Conservation (phyloP, 1,284 basidiomycete genomes). For the Clitocybe nebularis region DNA sequence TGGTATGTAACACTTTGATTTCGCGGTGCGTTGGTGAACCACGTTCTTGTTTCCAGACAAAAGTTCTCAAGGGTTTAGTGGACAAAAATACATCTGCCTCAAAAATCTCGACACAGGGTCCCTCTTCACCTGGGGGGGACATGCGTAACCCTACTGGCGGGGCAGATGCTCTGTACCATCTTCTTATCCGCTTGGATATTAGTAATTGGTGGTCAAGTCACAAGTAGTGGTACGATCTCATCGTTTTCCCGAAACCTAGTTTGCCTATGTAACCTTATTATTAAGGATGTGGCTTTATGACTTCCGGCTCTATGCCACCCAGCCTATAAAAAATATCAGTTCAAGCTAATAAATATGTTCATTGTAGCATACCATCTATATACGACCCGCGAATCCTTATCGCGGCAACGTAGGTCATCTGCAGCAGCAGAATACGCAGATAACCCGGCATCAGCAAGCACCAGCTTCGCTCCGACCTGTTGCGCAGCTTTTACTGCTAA, state of each 20-base stretch:
- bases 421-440: conserved; percentile 33
- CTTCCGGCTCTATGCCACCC: conserved; percentile 13
- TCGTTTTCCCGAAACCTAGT: neutral
- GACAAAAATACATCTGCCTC: conserved; percentile 33
- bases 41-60: conserved; percentile 25
- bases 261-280: neutral
- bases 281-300: neutral
- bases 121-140: conserved; percentile 8
- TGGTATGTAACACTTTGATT: conserved; percentile 49
- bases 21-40: conserved; percentile 2
- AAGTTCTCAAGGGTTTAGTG: conserved; percentile 37
- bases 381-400: conserved; percentile 32
- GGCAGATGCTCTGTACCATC: conserved; percentile 42
- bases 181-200: conserved; percentile 42
- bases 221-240: conserved; percentile 2
- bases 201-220: conserved; percentile 44
- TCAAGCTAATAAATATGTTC: neutral
- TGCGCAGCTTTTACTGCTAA: conserved; percentile 33
- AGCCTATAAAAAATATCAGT: conserved; percentile 6
- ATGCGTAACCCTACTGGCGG: conserved; percentile 38
- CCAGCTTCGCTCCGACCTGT: conserved; percentile 30
- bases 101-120: conserved; percentile 8
- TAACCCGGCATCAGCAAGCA: conserved; percentile 32
- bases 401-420: conserved; percentile 32
- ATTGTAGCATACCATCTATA: conserved; percentile 36